Evolutionary conservation across 1,284 basidiomycete genomes (phyloP).

Genomic region (Leccinum ponderosum): DNA sequence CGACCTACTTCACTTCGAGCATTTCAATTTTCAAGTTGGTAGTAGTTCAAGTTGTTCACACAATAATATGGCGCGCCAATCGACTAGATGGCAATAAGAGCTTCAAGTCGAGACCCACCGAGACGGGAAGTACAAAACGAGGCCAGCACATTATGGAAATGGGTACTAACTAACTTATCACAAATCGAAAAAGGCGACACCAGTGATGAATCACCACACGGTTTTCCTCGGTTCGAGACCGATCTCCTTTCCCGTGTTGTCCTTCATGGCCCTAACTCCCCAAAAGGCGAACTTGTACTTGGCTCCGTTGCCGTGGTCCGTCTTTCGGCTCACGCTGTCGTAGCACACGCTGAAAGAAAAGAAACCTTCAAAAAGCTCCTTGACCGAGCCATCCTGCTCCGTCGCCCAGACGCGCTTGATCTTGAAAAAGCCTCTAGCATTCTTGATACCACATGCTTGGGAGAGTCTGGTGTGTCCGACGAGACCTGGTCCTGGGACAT

Average conservation of each 20-base stretch:
- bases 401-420: constrained; percentile 35
- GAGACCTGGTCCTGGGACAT: constrained; percentile 26
- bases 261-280: constrained; percentile 39
- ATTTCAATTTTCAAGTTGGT: background rate
- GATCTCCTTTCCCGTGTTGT: constrained; percentile 35
- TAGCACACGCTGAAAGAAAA: constrained; percentile 38
- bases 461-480: constrained; percentile 27
- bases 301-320: constrained; percentile 35
- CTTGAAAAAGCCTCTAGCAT: constrained; percentile 34
- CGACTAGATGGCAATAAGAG: background rate
- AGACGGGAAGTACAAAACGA: background rate
- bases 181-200: constrained; percentile 12
- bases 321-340: constrained; percentile 36
- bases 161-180: background rate
- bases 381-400: constrained; percentile 15
- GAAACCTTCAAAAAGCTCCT: constrained; percentile 40
- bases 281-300: constrained; percentile 37
- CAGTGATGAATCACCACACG: background rate
- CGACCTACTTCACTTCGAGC: background rate
- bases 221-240: constrained; percentile 26
- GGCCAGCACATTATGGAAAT: background rate
- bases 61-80: background rate
- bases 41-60: background rate
- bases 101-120: background rate
- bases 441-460: constrained; percentile 34